Base-by-base conservation (phyloP, 208 protist genomes). In the Cochliopodium minus region DNA sequence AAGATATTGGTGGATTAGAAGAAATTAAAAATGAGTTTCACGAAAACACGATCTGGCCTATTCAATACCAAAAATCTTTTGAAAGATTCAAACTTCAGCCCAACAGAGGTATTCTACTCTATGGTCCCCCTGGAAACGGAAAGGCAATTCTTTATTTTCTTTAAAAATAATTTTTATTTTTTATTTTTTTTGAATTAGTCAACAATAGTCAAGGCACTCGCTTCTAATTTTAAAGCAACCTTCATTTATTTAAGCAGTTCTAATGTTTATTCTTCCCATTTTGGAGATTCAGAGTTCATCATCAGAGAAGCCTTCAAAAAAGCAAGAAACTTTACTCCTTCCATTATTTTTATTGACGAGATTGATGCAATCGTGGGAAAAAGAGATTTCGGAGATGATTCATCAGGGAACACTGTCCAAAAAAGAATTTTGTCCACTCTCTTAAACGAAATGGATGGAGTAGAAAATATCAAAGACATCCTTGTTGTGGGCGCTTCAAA, bases 371-470 rank as follows among this genome's bases (percentile, higher is more conserved):
- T 93, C 39, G 85, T 82, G n/a, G 73, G 68, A 3, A 64, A 66
- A 17, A 67, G 83, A 4, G 59, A 34, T 23, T 38, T 48, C 4
- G 5, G 17, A 0, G n/a, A 32, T 4, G 46, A 30, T 28, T 68
- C 62, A 5, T 58, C 56, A 0, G 51, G 32, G 20, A 72, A 77
- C 54, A 58, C 80, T 28, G 74, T 78, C 13, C 20, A 60, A 25
- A 72, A 78, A 29, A 74, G 88, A 11, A 76, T 97, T 0, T 71
- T 97, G 20, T 91, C 88, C 11, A 95, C 90, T 4, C 65, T 97
- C 23, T 64, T 97, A 7, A 96, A 87, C 13, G 92, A 97, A 69
- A 87, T 97, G 77, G 92, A 97, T 69, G 91, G 91, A 20, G 83
- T 97, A 57, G 66, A 85, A 23, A 75, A 79, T 29, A 80, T 74